Evolutionary conservation across 208 protist species (phyloP), one percentile per base, ranked within the genome.

Genomic region (Trypanosoma caninum): DNA sequence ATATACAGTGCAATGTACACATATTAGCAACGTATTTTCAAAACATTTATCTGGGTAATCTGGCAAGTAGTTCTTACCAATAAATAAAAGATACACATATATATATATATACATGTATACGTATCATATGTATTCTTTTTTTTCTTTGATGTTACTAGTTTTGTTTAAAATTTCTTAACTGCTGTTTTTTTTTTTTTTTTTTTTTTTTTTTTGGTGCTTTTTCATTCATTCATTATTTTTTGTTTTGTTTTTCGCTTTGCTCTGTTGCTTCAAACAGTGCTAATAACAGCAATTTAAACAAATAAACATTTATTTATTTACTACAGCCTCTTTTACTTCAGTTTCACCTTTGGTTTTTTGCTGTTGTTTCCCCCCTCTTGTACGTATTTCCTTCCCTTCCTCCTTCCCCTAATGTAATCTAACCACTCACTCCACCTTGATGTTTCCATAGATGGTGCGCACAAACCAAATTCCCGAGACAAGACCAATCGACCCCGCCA

Each of bases 341-440:
- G 6, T 48, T 27, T 25, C 25, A 11, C 23, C 4, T 45, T 41
- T 30, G 3, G 13, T 31, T 57, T 41, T 57, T n/a, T 44, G 25
- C 18, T 45, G 41, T 42, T 44, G 8, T 28, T 22, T 57, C 33
- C 16, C 25, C 52, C 18, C 5, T n/a, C n/a, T 58, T 23, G 18
- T 4, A 16, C 31, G 1, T 33, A 33, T 42, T 25, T 22, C 33
- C 22, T 45, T 28, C 7, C 30, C 45, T n/a, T 56, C 52, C 5
- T 58, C 44, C 52, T 33, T 41, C 7, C n/a, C n/a, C n/a, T n/a
- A n/a, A n/a, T n/a, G n/a, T n/a, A n/a, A n/a, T n/a, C n/a, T n/a
- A n/a, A n/a, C n/a, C n/a, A n/a, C n/a, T 82, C 66, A 92, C 44
- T 87, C 84, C 6, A 92, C 72, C 64, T 91, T 88, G 46, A 95